A percentile compares a stretch with the other conserved stretches of the same genome.
Conservation (phyloP, 2,329 filamentous ascomycete species). For the Fusarium metavorans region DNA sequence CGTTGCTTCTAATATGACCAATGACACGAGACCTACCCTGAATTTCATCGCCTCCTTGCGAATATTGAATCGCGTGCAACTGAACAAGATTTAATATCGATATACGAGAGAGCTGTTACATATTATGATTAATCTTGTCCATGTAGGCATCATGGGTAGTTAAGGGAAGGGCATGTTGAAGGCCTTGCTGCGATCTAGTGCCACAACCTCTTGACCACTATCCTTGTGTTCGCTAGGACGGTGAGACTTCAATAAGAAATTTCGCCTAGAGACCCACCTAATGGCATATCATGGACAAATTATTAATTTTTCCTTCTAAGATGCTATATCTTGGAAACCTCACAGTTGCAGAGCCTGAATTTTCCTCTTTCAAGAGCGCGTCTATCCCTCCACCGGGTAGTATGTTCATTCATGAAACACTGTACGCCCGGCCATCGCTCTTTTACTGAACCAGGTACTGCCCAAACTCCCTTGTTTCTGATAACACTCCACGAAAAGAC, state of each 20-base stretch:
- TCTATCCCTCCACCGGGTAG: neutral
- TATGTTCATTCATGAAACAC: neutral
- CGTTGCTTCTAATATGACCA: slow-evolving; percentile 50
- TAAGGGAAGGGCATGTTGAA: neutral
- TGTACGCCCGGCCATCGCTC: neutral
- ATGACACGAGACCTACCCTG: slow-evolving; percentile 17
- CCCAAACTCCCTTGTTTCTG: neutral
- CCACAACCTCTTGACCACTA: neutral
- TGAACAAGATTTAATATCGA: neutral
- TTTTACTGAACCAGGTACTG: neutral
- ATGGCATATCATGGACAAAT: neutral
- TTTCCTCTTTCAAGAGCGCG: neutral
- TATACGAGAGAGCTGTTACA: neutral
- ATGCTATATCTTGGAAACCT: neutral
- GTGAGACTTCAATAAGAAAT: neutral
- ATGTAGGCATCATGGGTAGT: fast-evolving
- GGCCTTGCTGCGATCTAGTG: neutral
- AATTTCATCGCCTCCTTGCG: neutral
- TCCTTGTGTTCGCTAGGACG: too few species aligned
- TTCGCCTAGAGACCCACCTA: neutral
- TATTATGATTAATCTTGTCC: neutral
- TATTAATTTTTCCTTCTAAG: neutral
- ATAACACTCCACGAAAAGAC: neutral
- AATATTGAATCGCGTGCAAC: neutral
- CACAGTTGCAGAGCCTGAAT: neutral